Conservation (phyloP, 1,284 basidiomycete genomes). For the Moesziomyces antarcticus region DNA sequence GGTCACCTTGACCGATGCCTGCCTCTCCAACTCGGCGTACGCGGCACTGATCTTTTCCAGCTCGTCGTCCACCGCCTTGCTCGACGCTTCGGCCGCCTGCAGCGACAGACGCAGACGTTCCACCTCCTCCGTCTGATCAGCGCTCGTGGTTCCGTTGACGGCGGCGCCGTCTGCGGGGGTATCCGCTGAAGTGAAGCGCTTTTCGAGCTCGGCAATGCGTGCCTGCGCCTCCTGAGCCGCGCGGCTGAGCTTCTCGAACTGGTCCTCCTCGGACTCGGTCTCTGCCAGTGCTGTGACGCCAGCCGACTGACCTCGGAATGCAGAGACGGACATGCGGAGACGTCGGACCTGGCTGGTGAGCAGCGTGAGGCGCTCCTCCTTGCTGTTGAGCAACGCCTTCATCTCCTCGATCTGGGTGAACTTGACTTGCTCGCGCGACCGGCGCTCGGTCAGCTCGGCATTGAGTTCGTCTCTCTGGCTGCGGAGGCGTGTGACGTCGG, state of each 20-base stretch:
- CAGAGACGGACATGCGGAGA: constrained; percentile 81
- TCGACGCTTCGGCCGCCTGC: constrained; percentile 57
- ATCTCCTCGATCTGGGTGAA: constrained; percentile 63
- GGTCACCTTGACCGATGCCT: constrained; percentile 84
- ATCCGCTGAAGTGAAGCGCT: constrained; percentile 10
- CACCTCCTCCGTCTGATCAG: constrained; percentile 69
- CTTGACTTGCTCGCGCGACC: constrained; percentile 59
- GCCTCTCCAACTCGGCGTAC: constrained; percentile 86
- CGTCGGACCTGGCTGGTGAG: constrained; percentile 81
- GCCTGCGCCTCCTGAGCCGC: constrained; percentile 30
- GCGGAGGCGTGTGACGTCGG: constrained; percentile 68
- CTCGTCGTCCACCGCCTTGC: constrained; percentile 75
- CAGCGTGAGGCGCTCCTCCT: constrained; percentile 79
- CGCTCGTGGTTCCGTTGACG: constrained; percentile 20
- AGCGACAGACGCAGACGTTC: constrained; percentile 70
- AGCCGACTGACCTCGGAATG: constrained; percentile 77
- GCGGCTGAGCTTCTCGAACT: constrained; percentile 33
- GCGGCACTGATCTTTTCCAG: constrained; percentile 85
- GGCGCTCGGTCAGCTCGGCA: constrained; percentile 59
- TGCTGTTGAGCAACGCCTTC: constrained; percentile 58
- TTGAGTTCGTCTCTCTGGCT: constrained; percentile 50
- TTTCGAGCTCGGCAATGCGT: constrained; percentile 41
- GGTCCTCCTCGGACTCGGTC: constrained; percentile 62
- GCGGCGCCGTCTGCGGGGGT: constrained; percentile 1
- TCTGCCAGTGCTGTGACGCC: constrained; percentile 78